These are phyloP conservation scores for Cnidoscolus chayamansa DNA, from an alignment of 441 rosid genomes.

Conservation along the genomic window DNA sequence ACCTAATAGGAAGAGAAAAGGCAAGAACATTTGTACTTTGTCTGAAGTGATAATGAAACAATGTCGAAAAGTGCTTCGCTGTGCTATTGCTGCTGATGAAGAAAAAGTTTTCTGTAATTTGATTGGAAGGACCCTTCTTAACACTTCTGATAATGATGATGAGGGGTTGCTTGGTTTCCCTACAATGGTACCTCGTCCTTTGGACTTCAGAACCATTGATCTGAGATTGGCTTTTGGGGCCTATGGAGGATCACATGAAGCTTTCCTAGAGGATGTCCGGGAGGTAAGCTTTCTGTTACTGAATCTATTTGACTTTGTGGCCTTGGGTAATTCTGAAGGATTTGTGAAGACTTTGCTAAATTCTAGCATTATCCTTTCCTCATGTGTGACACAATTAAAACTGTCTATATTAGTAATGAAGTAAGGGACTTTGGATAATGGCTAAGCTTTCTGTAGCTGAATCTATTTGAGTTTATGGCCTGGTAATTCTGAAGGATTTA, in stretches of 20 bases:
- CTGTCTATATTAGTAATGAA: not conserved
- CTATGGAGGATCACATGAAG: constrained; percentile 55
- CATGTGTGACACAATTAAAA: not conserved
- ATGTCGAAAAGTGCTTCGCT: constrained; percentile 48
- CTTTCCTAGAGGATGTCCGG: constrained; percentile 59
- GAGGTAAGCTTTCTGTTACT: constrained; percentile 36
- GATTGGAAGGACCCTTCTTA: constrained; percentile 49
- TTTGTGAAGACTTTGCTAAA: not conserved
- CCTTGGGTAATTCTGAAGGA: not conserved
- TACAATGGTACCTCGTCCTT: constrained; percentile 48
- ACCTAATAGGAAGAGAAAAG: constrained; percentile 34
- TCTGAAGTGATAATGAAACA: constrained; percentile 55
- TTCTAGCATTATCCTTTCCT: constrained; percentile 8
- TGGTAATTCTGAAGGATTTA: not conserved
- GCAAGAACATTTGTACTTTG: constrained; percentile 26
- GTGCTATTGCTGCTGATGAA: constrained; percentile 47
- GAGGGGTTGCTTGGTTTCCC: constrained; percentile 53
- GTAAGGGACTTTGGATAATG: not conserved
- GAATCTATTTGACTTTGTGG: constrained; percentile 1
- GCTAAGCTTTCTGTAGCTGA: constrained; percentile 16
- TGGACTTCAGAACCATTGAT: constrained; percentile 61
- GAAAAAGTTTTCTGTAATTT: constrained; percentile 52
- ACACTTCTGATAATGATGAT: constrained; percentile 45
- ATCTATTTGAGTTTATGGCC: not conserved
- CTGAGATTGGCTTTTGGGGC: constrained; percentile 51